Evolutionary conservation across 768 basidiomycete species (phyloP).

Genomic region (Amanita polypyramis): DNA sequence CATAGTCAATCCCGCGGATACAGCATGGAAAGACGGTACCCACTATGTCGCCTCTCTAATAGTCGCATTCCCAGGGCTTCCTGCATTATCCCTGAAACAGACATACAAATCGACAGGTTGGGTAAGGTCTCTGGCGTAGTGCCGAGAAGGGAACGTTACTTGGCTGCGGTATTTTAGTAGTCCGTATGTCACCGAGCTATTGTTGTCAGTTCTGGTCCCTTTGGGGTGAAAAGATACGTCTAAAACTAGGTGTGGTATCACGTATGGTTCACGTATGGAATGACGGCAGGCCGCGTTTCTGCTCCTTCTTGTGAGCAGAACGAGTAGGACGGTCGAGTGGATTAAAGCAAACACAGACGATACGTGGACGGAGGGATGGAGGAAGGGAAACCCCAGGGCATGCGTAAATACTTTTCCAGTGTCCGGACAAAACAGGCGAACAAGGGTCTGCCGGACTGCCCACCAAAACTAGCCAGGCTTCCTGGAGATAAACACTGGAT

Average conservation of each 20-base stretch:
- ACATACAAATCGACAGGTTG: neutral
- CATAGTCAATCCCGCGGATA: neutral
- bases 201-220: no score
- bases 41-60: constrained; percentile 2
- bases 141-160: no score
- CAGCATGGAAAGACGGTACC: neutral
- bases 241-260: no score
- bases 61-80: constrained; percentile 1
- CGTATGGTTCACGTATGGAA: no score
- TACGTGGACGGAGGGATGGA: neutral
- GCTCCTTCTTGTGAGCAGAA: neutral
- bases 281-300: no score
- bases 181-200: no score
- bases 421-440: constrained; percentile 1
- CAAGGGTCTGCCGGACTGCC: neutral
- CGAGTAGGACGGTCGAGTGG: neutral
- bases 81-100: neutral
- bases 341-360: neutral
- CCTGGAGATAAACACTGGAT: neutral
- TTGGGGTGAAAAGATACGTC: no score
- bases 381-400: neutral
- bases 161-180: no score
- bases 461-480: neutral
- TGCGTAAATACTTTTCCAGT: neutral
- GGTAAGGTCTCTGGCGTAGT: neutral